phyloP scores from a whole-genome alignment of 768 basidiomycete genomes.

The Leccinum arenicola region DNA sequence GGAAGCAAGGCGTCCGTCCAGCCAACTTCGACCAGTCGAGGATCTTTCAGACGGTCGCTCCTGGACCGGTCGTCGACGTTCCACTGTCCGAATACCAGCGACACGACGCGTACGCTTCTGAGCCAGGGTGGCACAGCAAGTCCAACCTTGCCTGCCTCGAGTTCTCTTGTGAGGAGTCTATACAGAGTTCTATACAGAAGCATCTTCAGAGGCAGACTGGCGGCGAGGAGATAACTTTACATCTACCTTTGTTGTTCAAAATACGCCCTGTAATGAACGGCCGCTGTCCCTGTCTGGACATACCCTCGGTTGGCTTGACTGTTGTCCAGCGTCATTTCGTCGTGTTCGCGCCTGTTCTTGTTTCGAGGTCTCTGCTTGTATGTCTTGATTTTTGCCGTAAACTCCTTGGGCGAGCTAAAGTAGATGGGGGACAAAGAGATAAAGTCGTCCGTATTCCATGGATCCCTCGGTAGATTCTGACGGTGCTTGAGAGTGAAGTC shows the following conservation, averaged over 20 bases:
- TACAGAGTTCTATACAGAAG: slow-evolving; percentile 31
- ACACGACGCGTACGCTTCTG: slow-evolving; percentile 29
- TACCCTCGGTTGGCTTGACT: slow-evolving; percentile 45
- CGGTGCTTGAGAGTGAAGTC: slow-evolving; percentile 20
- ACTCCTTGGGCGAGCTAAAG: slow-evolving; percentile 32
- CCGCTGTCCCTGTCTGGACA: slow-evolving; percentile 16
- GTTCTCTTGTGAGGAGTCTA: slow-evolving; percentile 24
- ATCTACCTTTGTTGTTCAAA: slow-evolving; percentile 47
- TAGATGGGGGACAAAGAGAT: slow-evolving; percentile 48
- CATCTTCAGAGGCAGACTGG: background rate
- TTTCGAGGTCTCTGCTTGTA: slow-evolving; percentile 40
- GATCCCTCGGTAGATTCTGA: slow-evolving; percentile 11
- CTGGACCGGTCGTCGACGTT: slow-evolving; percentile 31
- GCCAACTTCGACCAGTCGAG: slow-evolving; percentile 38
- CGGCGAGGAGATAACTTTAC: background rate
- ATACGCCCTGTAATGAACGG: slow-evolving; percentile 31
- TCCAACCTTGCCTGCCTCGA: slow-evolving; percentile 31
- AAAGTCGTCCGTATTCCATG: slow-evolving; percentile 29
- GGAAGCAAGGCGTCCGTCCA: slow-evolving; percentile 39
- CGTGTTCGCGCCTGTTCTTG: slow-evolving; percentile 22
- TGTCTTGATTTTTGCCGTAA: slow-evolving; percentile 37
- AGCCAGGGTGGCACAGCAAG: slow-evolving; percentile 33
- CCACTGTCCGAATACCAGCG: slow-evolving; percentile 38
- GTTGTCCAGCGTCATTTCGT: slow-evolving; percentile 27
- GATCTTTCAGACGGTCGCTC: slow-evolving; percentile 29